Conservation (phyloP, 73 alveolate species). For the Paramecium sonneborni region DNA sequence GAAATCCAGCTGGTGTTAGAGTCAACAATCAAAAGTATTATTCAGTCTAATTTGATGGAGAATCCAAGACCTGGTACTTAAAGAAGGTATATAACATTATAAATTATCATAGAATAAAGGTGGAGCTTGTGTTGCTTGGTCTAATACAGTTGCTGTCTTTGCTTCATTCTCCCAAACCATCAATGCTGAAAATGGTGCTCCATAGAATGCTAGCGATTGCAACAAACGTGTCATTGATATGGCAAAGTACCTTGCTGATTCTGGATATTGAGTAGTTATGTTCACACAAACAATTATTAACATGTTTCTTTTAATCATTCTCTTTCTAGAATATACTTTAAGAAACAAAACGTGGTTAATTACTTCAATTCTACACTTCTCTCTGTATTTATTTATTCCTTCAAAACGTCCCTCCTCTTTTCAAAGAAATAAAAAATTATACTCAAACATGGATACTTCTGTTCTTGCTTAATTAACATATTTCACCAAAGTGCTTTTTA, state of each 20-base stretch:
- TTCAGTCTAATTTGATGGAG: conserved; percentile 28
- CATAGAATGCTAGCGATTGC: conserved; percentile 46
- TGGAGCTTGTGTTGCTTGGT: conserved; percentile 20
- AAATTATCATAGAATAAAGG: conserved; percentile 34
- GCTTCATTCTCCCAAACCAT: conserved; percentile 53
- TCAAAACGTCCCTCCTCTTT: background rate
- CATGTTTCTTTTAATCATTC: background rate
- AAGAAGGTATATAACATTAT: background rate
- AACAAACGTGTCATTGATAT: conserved; percentile 29
- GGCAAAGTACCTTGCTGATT: conserved; percentile 46
- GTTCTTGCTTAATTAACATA: no score
- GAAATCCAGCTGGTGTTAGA: conserved; percentile 36
- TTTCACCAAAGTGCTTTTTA: no score
- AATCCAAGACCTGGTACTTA: conserved; percentile 18
- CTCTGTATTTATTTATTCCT: background rate
- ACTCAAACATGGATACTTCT: no score
- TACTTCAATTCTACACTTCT: background rate
- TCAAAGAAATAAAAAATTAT: no score
- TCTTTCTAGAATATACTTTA: background rate
- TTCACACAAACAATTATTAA: background rate
- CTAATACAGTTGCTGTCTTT: conserved; percentile 43
- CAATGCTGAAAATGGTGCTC: conserved; percentile 46
- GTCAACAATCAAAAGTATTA: conserved; percentile 36
- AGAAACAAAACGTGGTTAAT: background rate
- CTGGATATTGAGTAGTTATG: conserved; percentile 43